Conservation (phyloP, 495 filamentous ascomycete genomes). For the Penicillium macrosclerotiorum region DNA sequence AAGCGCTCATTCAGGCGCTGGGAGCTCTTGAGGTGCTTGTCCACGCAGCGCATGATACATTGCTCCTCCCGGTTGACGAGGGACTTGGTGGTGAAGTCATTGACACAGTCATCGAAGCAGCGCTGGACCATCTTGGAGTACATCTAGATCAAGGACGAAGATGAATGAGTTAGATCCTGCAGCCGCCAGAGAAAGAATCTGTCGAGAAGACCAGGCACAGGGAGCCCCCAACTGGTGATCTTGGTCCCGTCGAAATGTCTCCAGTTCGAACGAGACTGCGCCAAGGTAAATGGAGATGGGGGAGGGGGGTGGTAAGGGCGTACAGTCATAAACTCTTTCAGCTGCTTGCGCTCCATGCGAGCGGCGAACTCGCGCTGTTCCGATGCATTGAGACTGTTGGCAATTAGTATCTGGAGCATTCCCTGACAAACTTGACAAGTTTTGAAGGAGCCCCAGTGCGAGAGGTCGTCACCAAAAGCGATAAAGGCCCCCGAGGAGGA, state of each 20-base stretch:
- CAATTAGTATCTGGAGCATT: neutral
- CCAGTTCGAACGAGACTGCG: too few species aligned
- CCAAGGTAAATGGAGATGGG: too few species aligned
- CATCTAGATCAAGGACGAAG: constrained; percentile 57
- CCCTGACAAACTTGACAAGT: too few species aligned
- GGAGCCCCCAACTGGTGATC: too few species aligned
- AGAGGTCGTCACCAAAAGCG: too few species aligned
- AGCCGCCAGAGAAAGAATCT: neutral
- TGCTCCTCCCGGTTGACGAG: constrained; percentile 80
- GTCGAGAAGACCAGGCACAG: neutral
- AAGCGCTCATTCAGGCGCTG: constrained; percentile 87
- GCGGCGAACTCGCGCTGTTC: constrained; percentile 89
- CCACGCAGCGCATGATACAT: constrained; percentile 89
- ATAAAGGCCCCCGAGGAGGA: too few species aligned
- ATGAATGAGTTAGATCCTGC: neutral
- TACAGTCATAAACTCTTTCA: constrained; percentile 98
- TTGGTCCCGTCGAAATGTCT: too few species aligned
- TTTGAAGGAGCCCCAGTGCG: too few species aligned
- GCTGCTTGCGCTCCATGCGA: constrained; percentile 93
- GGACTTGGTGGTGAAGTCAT: constrained; percentile 97
- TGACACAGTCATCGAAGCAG: constrained; percentile 96
- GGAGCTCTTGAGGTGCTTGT: constrained; percentile 88
- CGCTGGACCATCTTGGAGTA: constrained; percentile 93
- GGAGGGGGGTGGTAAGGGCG: constrained; percentile 19
- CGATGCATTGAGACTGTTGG: constrained; percentile 63